Evolutionary conservation across 495 filamentous ascomycete species (phyloP).

Genomic region (Tuber umbilicatum): DNA sequence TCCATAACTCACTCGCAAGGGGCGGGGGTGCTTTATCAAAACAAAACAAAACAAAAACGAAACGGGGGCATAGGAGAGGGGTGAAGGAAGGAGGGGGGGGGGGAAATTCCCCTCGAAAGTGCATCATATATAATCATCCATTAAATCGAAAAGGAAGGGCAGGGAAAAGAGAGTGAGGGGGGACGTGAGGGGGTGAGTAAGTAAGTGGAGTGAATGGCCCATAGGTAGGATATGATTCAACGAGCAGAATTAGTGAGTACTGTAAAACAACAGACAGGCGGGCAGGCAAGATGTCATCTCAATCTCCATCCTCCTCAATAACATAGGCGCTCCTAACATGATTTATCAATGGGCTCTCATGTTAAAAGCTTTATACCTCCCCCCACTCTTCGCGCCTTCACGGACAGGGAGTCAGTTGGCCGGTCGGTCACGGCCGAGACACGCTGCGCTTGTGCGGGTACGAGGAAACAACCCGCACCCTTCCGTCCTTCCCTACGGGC

Average conservation of each 20-base stretch:
- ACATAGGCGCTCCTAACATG: neutral
- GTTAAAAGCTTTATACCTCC: neutral
- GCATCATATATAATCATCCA: neutral
- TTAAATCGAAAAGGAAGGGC: neutral
- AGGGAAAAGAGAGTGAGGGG: neutral
- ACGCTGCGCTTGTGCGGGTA: neutral
- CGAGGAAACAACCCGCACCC: neutral
- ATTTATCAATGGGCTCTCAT: neutral
- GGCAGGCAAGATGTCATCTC: neutral
- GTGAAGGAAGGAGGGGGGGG: no score
- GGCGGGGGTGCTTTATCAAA: neutral
- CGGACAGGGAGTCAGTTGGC: neutral
- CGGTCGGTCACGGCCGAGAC: neutral
- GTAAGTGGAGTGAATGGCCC: neutral
- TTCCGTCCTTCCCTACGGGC: no score
- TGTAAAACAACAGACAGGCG: neutral
- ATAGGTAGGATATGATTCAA: neutral
- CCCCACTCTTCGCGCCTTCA: neutral
- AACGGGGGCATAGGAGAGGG: neutral
- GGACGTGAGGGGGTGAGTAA: neutral
- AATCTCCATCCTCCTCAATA: neutral
- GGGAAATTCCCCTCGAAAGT: neutral
- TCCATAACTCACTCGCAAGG: neutral
- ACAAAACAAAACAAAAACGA: neutral
- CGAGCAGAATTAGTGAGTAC: neutral